These are phyloP conservation scores for Piper betle DNA, from an alignment of 164 flowering plant genomes.

Conservation along the genomic window DNA sequence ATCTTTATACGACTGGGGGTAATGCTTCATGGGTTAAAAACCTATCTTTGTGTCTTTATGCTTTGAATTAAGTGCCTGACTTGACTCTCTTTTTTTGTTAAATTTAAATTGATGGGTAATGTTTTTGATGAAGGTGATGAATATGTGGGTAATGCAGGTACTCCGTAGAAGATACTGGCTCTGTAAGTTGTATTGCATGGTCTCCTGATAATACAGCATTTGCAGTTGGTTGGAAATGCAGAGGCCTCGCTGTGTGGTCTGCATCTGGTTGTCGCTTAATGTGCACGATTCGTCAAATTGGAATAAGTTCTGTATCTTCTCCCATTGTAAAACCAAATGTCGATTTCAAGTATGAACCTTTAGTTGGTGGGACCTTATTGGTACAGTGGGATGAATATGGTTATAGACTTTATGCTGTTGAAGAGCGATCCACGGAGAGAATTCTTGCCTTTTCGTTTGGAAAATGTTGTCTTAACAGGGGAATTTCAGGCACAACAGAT, in stretches of 20 bases:
- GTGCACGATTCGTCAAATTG: slow-evolving; percentile 93
- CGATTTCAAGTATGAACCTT: slow-evolving; percentile 70
- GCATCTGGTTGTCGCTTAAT: slow-evolving; percentile 95
- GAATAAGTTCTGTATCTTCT: slow-evolving; percentile 80
- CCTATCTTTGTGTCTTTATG: neutral
- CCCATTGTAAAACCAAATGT: slow-evolving; percentile 65
- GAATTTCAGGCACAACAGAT: slow-evolving; percentile 74
- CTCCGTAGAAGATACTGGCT: slow-evolving; percentile 88
- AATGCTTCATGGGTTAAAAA: slow-evolving; percentile 14
- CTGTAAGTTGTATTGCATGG: slow-evolving; percentile 88
- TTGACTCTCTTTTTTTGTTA: neutral
- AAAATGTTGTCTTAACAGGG: slow-evolving; percentile 89
- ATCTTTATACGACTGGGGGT: slow-evolving; percentile 98
- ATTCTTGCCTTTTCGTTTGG: slow-evolving; percentile 87
- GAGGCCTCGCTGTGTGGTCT: slow-evolving; percentile 97
- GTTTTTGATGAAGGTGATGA: neutral
- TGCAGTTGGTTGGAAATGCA: slow-evolving; percentile 93
- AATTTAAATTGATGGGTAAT: neutral
- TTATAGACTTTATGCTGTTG: slow-evolving; percentile 82
- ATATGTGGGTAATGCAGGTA: slow-evolving; percentile 39
- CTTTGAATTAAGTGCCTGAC: neutral
- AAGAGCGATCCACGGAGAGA: slow-evolving; percentile 71
- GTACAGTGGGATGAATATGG: slow-evolving; percentile 98
- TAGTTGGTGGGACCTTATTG: slow-evolving; percentile 72
- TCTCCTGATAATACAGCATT: slow-evolving; percentile 95